Evolutionary conservation across 164 flowering plant species (phyloP), one percentile per base, ranked within the genome.

Genomic region (Kingdonia uniflora): DNA sequence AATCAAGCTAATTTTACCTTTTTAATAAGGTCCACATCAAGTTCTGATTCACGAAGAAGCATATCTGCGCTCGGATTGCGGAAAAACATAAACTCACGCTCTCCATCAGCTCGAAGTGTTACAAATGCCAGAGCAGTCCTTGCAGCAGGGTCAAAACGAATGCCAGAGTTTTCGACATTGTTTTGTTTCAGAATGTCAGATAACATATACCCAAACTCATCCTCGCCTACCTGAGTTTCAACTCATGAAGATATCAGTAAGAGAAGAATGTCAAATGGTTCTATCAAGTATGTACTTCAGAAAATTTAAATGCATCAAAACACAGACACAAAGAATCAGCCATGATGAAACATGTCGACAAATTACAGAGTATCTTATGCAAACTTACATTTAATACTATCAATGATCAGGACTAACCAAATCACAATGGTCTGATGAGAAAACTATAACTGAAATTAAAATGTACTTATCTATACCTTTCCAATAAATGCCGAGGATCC

Each of bases 21-120:
- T 65, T 73, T 58, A 52, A 80, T 64, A 37, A 85, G 75, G 49
- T 67, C 64, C 22, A 47, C 38, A 51, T 80, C 78, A 42, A 85
- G 82, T 65, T 85, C 89, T 53, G 80, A 74, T 46, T 80, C 88
- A 45, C n/a, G 65, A 38, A 85, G 74, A 64, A 80, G 87, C 85
- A 85, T 82, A 55, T 80, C 95, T 48, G 95, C 95, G 59, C 89
- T 85, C 35, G 95, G 87, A 65, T 82, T 64, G n/a, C 95, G 78
- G 66, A 68, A 85, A 61, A 85, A 85, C 75, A 85, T 42, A 69
- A 85, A 82, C 51, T 85, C 89, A 46, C 89, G 79, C 64, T 85
- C 89, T 1, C 87, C 89, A 55, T 85, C 95, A 51, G 76, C 76
- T 71, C 83, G 67, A 1, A 82, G 81, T 0, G 85, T 77, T 13